phyloP scores from a whole-genome alignment of 805 yeast genomes.

The Yamadazyma endophytica region DNA sequence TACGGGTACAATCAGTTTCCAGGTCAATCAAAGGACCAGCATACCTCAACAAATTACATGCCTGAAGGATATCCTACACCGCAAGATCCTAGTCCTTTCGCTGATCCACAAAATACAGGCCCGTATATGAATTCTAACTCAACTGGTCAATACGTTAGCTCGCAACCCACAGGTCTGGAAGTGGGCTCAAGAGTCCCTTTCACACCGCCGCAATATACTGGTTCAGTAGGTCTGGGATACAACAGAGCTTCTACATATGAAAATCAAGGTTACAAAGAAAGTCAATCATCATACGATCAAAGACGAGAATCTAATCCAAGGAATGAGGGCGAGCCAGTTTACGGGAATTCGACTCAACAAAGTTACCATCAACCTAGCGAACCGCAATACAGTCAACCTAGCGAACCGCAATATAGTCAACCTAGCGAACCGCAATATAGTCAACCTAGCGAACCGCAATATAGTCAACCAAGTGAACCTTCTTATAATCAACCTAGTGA shows the following conservation, averaged over 20 bases:
- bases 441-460: not conserved
- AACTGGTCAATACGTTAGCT: not conserved
- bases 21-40: slow-evolving; percentile 1
- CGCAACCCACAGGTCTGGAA: not conserved
- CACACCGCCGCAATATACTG: slow-evolving; percentile 4
- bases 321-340: no score
- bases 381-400: slow-evolving; percentile 1
- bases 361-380: slow-evolving; percentile 2
- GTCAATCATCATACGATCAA: not conserved
- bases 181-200: not conserved
- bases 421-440: not conserved
- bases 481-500: not conserved
- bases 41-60: slow-evolving; percentile 1
- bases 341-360: no score
- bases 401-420: slow-evolving; percentile 2
- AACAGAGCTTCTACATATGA: no score
- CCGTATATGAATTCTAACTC: not conserved
- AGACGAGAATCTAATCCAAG: no score
- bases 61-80: not conserved
- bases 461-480: not conserved
- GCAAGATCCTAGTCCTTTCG: not conserved
- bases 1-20: slow-evolving; percentile 1
- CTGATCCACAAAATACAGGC: not conserved
- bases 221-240: no score
- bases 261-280: slow-evolving; percentile 1